Evolutionary conservation across 345 rosid genomes (phyloP).

Genomic region (Cochlearia excelsa): DNA sequence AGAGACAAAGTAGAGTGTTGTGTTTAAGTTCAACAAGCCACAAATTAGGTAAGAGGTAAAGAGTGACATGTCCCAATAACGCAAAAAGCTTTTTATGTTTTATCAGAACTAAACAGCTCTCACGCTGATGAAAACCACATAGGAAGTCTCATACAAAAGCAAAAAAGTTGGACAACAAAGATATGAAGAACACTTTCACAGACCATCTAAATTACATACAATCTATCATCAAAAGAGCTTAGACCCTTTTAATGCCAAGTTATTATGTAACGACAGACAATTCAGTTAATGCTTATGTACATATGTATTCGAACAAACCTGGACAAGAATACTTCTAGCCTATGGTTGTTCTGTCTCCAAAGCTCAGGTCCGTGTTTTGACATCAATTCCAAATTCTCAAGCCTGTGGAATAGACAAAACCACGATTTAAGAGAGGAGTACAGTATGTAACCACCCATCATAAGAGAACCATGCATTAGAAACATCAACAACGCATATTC

Average conservation of each 20-base stretch:
- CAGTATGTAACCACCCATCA: not conserved
- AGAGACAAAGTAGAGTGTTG: conserved; percentile 13
- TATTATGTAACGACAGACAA: not conserved
- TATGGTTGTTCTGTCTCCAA: conserved; percentile 76
- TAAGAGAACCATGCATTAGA: not conserved
- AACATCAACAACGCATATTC: conserved; percentile 4
- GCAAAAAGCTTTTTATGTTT: conserved; percentile 11
- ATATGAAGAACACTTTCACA: conserved; percentile 19
- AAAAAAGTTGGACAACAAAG: not conserved
- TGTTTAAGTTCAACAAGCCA: conserved; percentile 5
- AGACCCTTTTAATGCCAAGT: not conserved
- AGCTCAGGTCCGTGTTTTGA: conserved; percentile 78
- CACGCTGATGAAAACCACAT: conserved; percentile 3
- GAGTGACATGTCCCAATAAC: conserved; percentile 11
- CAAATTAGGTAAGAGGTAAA: not conserved
- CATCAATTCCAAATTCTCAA: conserved; percentile 91
- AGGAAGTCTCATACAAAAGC: conserved; percentile 3
- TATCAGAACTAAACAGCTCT: conserved; percentile 9
- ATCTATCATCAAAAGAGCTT: conserved; percentile 6
- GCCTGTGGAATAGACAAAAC: conserved; percentile 44
- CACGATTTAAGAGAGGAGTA: conserved; percentile 4
- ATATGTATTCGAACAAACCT: conserved; percentile 46
- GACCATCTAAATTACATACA: conserved; percentile 9
- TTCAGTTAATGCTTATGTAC: conserved; percentile 12
- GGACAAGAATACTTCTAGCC: conserved; percentile 59